A percentile compares a stretch with the other conserved stretches of the same genome.
These are phyloP conservation scores for Psilocybe subaeruginosa DNA, from an alignment of 768 basidiomycete species.

Conservation along the genomic window DNA sequence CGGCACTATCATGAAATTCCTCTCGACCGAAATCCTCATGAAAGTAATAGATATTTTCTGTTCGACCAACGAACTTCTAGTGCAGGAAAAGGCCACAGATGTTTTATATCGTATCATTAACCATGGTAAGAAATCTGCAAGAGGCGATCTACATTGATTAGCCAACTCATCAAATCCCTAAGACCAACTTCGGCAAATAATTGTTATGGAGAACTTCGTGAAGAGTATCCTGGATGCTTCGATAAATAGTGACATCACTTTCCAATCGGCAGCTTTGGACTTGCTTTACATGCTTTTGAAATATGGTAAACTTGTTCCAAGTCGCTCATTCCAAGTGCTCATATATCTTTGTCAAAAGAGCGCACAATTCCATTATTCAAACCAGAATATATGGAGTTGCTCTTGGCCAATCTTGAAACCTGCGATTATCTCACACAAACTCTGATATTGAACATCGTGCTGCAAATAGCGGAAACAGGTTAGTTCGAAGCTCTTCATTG, in stretches of 20 bases:
- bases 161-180: background rate
- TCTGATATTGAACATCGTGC: conserved; percentile 2
- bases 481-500: background rate
- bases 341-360: background rate
- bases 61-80: conserved; percentile 1
- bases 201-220: conserved; percentile 4
- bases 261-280: conserved; percentile 1
- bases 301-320: background rate
- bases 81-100: conserved; percentile 5
- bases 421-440: conserved; percentile 2
- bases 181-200: conserved; percentile 1
- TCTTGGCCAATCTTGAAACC: background rate
- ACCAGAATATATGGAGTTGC: background rate
- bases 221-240: background rate
- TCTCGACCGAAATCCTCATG: conserved; percentile 6
- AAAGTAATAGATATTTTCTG: conserved; percentile 8
- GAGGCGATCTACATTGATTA: background rate
- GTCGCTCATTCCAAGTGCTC: background rate
- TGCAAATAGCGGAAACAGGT: conserved; percentile 1
- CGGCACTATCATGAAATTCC: conserved; percentile 1
- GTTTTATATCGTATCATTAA: conserved; percentile 7
- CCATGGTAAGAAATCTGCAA: background rate
- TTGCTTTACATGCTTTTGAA: background rate
- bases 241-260: conserved; percentile 1
- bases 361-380: background rate